Percentiles rank a stretch among this genome's conserved stretches.
Conservation (phyloP, 2,329 filamentous ascomycete species). For the Xylaria sp. region DNA sequence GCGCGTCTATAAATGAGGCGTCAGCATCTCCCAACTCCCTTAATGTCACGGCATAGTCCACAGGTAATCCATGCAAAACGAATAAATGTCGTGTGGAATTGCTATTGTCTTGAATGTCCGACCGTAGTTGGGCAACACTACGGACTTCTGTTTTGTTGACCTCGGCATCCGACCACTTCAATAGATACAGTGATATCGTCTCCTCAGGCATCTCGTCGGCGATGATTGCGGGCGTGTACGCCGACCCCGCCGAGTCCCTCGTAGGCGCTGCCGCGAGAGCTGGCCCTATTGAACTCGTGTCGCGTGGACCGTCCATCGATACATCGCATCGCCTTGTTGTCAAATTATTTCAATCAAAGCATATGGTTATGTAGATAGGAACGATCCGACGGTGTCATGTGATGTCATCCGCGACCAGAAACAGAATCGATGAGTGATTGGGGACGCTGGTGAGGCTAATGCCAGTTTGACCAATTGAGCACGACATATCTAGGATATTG, state of each 20-base stretch:
- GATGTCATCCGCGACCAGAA: slow-evolving; percentile 14
- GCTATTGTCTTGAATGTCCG: slow-evolving; percentile 7
- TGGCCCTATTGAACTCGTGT: background rate
- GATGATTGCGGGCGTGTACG: background rate
- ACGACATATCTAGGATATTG: background rate
- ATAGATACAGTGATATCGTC: slow-evolving; percentile 27
- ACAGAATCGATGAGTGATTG: background rate
- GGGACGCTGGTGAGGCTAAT: background rate
- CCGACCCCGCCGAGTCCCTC: background rate
- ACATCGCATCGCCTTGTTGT: background rate
- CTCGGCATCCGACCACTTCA: slow-evolving; percentile 27
- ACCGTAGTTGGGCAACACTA: slow-evolving; percentile 26
- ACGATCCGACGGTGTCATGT: background rate
- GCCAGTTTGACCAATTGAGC: slow-evolving; percentile 9
- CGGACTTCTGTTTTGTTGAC: slow-evolving; percentile 21
- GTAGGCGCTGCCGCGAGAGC: background rate
- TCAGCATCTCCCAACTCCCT: slow-evolving; percentile 8
- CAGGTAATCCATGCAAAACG: slow-evolving; percentile 21
- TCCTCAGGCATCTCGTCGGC: background rate
- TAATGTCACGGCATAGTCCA: background rate
- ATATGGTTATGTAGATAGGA: no score
- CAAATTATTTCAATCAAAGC: background rate
- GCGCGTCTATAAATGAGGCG: slow-evolving; percentile 19
- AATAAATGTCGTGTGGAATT: slow-evolving; percentile 19
- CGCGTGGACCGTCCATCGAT: background rate